Evolutionary conservation across 768 basidiomycete genomes (phyloP), one percentile per base, ranked within the genome.

Genomic region (Roridomyces roridus): DNA sequence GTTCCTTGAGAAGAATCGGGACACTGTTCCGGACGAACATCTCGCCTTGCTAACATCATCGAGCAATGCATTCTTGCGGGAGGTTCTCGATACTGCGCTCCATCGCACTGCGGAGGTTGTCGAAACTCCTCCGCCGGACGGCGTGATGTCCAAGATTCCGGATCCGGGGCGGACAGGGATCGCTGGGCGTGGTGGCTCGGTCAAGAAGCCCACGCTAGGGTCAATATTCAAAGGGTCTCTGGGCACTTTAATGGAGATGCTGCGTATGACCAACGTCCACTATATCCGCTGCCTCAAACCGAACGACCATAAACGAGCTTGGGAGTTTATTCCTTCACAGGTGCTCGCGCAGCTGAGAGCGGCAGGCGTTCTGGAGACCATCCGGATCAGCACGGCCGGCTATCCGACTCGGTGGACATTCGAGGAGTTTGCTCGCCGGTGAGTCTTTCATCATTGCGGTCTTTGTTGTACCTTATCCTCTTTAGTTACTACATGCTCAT

Each of bases 261-360:
- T 99, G 59, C 89, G 92, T 65, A 89, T 92, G 57, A 99, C 97
- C 14, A 97, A 99, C 67, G 97, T 98, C 0, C 97, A 99, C 69
- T 99, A 99, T 68, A 99, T 99, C 67, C 87, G 97, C 39, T 99
- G 97, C 71, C 98, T 99, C 80, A 99, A 98, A 74, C 97, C 97
- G 1, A 99, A 99, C 70, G 96, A 98, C 68, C 83, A 84, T 60
- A 98, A 99, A 78, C 86, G 80, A 51, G 94, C 97, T 34, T 99
- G 97, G 97, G 94, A 95, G 68, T 96, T 98, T 68, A 85, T 88
- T 25, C 92, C 96, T 28, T 91, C 95, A 64, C 95, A 98, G 70
- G 97, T 99, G 11, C 76, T 99, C 35, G 87, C 93, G 21, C 97
- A 99, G 71, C 76, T 99, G 23, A 85, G 97, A 42, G 97, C 97